Evolutionary conservation across 208 protist species (phyloP), one percentile per base, ranked within the genome.

Genomic region (Leishmania mexicana): DNA sequence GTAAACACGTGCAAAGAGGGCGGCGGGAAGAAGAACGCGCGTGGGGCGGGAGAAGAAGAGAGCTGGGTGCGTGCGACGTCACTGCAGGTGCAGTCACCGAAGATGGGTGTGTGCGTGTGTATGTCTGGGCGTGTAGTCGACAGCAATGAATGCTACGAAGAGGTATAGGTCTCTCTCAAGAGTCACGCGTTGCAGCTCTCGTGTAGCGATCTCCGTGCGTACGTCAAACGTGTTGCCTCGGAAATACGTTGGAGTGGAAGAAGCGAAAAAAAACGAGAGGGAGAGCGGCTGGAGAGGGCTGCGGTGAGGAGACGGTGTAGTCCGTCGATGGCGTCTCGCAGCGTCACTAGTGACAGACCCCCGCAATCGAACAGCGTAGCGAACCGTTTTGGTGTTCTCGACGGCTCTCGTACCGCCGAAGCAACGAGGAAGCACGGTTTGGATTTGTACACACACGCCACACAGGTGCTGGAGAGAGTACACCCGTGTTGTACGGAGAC

Each of bases 331-430:
- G 60, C 40, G 60, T 67, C 60, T 40, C 60, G 38, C 38, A 72
- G 67, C 67, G 67, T 38, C 60, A 67, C 60, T 31, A 67, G 60
- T 21, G 28, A 40, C 60, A 5, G 68, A 49, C 21, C 11, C 68
- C 21, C 68, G 49, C 45, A 28, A 73, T 31, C 21, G 31, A 53
- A 2, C 4, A 71, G 31, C 10, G 28, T 73, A 1, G 45, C 42
- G 53, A 24, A 21, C 28, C 13, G 11, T 3, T 73, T 42, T 21
- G n/a, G 38, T 35, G 42, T 28, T 53, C 40, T 24, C 68, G n/a
- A n/a, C 42, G 38, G 42, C 42, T 31, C 42, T 53, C 42, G 53
- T 65, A 80, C 28, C 60, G 57, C 72, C 68, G 38, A 86, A 83
- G 47, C 83, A 79, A 83, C 65, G 31, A 65, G n/a, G 35, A 73